phyloP scores from a whole-genome alignment of 192 early-diverging fungal species.

The Gryganskiella cystojenkinii region DNA sequence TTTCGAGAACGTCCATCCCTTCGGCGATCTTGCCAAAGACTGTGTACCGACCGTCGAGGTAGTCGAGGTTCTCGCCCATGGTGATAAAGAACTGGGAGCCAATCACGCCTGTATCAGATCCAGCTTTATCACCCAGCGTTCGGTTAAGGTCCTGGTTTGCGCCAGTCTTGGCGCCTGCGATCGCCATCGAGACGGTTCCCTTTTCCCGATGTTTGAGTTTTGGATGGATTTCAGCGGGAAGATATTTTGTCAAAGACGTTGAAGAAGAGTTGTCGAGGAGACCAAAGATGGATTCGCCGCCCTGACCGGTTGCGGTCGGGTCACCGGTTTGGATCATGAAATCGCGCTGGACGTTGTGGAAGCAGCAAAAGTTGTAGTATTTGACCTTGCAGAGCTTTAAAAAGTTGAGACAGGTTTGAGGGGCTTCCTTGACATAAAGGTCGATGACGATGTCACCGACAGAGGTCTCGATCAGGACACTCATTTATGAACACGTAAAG shows the following conservation, averaged over 20 bases:
- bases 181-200: slow-evolving; percentile 85
- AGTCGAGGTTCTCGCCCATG: slow-evolving; percentile 76
- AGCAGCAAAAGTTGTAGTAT: slow-evolving; percentile 85
- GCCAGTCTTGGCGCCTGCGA: slow-evolving; percentile 54
- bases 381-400: slow-evolving; percentile 92
- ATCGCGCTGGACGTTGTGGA: slow-evolving; percentile 84
- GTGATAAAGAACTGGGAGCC: slow-evolving; percentile 95
- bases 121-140: slow-evolving; percentile 9
- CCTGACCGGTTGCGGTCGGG: slow-evolving; percentile 75
- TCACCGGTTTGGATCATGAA: slow-evolving; percentile 86
- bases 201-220: slow-evolving; percentile 80
- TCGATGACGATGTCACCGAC: slow-evolving; percentile 92
- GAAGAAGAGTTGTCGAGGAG: slow-evolving; percentile 51
- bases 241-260: slow-evolving; percentile 63
- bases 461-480: slow-evolving; percentile 90
- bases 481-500: too few species aligned
- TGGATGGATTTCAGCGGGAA: slow-evolving; percentile 82
- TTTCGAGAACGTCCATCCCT: slow-evolving; percentile 87
- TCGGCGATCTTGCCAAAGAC: slow-evolving; percentile 92
- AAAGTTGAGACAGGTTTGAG: slow-evolving; percentile 79
- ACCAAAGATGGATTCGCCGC: slow-evolving; percentile 78
- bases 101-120: slow-evolving; percentile 57
- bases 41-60: slow-evolving; percentile 84
- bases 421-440: slow-evolving; percentile 78
- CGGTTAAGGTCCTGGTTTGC: slow-evolving; percentile 31